Base-by-base conservation (phyloP, 2,329 filamentous ascomycete genomes). In the Ascochyta rabiei region DNA sequence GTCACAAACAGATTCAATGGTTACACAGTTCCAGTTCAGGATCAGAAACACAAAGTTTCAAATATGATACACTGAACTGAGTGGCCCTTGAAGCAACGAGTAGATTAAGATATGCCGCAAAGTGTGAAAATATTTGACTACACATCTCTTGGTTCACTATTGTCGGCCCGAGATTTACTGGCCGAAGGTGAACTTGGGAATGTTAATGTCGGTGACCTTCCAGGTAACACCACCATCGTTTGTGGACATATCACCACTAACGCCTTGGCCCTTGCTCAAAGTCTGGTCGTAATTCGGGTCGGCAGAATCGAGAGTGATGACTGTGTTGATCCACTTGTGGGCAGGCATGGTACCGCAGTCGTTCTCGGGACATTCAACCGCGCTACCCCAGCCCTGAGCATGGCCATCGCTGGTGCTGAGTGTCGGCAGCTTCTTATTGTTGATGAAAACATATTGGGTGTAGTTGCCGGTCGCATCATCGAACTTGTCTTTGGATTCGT, bases 331-430 rank as follows among this genome's bases (percentile, higher is more conserved):
- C 73, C 76, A 79, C n/a, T 49, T 53, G 56, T 80, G 77, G 23
- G 74, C 73, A 23, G 68, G 65, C 26, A 79, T 67, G 31, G 72
- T 77, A 16, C 78, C 77, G 60, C 77, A 79, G 52, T 77, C 68
- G 5, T 66, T 57, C 33, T 64, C 70, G 1, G 71, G 72, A 41
- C 77, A 79, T 54, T 79, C 76, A 52, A 80, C 74, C 0, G 77
- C 72, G 34, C 73, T 76, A 2, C 77, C 78, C 72, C 76, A 80
- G 59, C 78, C 77, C 67, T 74, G 61, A 3, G 77, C 77, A 7
- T 77, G 61, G 21, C 73, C 77, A 53, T 76, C 75, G 47, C 69
- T 76, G 42, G 80, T 81, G 1, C 79, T 80, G 2, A 82, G 72
- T 0, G 73, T 79, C 0, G 77, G 77, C 26, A 81, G 71, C 16